phyloP scores from a whole-genome alignment of 495 filamentous ascomycete species.

The Astrothelium macrocarpum region DNA sequence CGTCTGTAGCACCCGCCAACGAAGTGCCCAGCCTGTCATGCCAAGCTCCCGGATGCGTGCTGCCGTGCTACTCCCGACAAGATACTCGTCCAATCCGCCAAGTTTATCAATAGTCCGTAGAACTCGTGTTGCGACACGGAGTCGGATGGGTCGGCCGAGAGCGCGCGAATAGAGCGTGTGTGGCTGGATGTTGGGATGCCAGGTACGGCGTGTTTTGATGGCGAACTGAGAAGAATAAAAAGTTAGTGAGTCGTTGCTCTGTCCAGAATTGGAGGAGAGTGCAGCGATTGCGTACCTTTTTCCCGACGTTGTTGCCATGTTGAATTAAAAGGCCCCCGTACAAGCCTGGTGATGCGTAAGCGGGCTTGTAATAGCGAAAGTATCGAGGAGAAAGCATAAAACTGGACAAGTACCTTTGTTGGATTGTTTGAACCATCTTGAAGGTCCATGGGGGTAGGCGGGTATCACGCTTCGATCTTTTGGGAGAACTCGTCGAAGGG shows the following conservation, averaged over 20 bases:
- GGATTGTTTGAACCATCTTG: slow-evolving; percentile 71
- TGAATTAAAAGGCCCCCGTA: slow-evolving; percentile 48
- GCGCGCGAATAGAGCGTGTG: slow-evolving; percentile 65
- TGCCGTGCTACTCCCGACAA: slow-evolving; percentile 58
- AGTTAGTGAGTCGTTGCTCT: too few relatives aligned
- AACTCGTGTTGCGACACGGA: slow-evolving; percentile 66
- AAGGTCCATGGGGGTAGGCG: slow-evolving; percentile 76
- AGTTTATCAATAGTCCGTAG: slow-evolving; percentile 78
- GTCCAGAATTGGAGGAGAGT: not conserved
- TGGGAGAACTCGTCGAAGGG: not conserved
- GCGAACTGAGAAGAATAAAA: slow-evolving; percentile 47
- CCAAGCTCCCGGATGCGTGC: slow-evolving; percentile 74
- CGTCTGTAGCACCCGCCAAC: slow-evolving; percentile 79
- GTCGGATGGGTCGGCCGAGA: slow-evolving; percentile 54
- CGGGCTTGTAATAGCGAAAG: not conserved
- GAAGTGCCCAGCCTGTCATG: slow-evolving; percentile 73
- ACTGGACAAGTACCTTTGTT: slow-evolving; percentile 55
- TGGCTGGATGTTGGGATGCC: slow-evolving; percentile 78
- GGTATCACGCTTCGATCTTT: slow-evolving; percentile 37
- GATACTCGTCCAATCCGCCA: slow-evolving; percentile 84
- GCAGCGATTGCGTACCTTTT: slow-evolving; percentile 61
- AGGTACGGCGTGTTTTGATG: slow-evolving; percentile 73
- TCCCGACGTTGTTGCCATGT: slow-evolving; percentile 74
- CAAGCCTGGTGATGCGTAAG: slow-evolving; percentile 38
- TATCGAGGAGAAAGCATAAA: not conserved